Conservation (phyloP, 306 rosid genomes). For the Leucaena leucocephala region DNA sequence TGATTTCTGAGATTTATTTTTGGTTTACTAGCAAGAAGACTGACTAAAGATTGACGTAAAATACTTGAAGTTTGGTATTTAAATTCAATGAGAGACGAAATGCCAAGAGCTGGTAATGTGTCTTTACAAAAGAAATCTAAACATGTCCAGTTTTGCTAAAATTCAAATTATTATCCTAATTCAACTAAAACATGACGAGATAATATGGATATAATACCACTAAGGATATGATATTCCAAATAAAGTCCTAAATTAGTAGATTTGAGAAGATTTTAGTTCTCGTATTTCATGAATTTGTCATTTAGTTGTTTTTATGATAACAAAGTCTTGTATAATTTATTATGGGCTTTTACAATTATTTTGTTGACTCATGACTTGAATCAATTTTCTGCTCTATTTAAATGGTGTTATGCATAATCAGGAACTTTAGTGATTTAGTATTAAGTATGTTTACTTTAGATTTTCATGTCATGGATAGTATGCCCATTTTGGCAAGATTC, state of each 20-base stretch:
- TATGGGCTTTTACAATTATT: neutral
- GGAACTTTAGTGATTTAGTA: neutral
- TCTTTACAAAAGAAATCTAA: neutral
- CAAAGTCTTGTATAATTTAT: neutral
- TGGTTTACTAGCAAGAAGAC: neutral
- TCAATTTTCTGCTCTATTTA: neutral
- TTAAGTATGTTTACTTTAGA: neutral
- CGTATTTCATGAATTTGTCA: neutral
- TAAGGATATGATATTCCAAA: neutral
- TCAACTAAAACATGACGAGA: neutral
- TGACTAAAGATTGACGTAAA: neutral
- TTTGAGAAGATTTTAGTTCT: conserved; percentile 6
- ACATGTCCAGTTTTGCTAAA: neutral
- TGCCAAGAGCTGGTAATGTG: neutral
- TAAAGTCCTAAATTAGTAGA: neutral
- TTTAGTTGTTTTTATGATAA: neutral
- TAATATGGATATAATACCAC: neutral
- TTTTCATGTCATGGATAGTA: neutral
- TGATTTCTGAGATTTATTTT: neutral
- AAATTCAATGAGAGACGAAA: neutral
- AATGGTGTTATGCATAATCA: neutral
- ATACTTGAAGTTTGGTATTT: neutral
- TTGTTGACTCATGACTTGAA: neutral
- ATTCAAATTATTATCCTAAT: neutral
- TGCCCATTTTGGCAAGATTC: neutral